Percentiles rank a stretch among this genome's conserved stretches.
phyloP scores from a whole-genome alignment of 2,329 filamentous ascomycete genomes.

The Fusarium globosum region DNA sequence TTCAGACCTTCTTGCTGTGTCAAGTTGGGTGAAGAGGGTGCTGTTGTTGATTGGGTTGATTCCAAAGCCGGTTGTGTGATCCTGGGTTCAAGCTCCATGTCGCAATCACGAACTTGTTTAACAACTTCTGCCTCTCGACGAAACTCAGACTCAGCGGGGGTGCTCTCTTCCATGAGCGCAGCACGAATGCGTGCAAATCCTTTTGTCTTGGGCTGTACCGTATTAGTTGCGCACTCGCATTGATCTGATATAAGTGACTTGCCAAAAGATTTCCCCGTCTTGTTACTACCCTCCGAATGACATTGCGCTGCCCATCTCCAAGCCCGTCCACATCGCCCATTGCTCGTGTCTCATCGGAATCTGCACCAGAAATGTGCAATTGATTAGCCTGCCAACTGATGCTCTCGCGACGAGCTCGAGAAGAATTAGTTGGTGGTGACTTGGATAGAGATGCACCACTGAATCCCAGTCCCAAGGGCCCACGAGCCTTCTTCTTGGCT shows the following conservation, averaged over 20 bases:
- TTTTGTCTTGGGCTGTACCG: slow-evolving; percentile 86
- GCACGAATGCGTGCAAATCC: slow-evolving; percentile 94
- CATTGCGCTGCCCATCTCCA: slow-evolving; percentile 73
- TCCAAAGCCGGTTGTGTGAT: slow-evolving; percentile 54
- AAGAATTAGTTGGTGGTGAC: slow-evolving; percentile 73
- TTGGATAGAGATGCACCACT: slow-evolving; percentile 67
- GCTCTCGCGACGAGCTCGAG: slow-evolving; percentile 80
- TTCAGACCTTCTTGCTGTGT: slow-evolving; percentile 74
- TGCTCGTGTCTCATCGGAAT: slow-evolving; percentile 72
- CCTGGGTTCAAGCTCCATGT: slow-evolving; percentile 70
- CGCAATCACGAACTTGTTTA: slow-evolving; percentile 91
- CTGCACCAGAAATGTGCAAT: slow-evolving; percentile 82
- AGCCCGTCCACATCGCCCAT: slow-evolving; percentile 68
- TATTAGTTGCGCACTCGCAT: slow-evolving; percentile 43
- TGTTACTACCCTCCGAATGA: slow-evolving; percentile 85
- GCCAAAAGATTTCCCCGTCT: slow-evolving; percentile 89
- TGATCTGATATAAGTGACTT: slow-evolving; percentile 50
- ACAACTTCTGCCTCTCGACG: slow-evolving; percentile 95
- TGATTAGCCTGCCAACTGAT: slow-evolving; percentile 92
- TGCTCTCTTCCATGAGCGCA: slow-evolving; percentile 86
- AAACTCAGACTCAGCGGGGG: slow-evolving; percentile 88
- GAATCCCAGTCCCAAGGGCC: slow-evolving; percentile 63
- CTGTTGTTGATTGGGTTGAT: slow-evolving; percentile 63
- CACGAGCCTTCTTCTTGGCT: slow-evolving; percentile 66
- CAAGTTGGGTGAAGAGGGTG: slow-evolving; percentile 76